Conservation (phyloP, 768 basidiomycete genomes). For the Lyophyllum decastes region DNA sequence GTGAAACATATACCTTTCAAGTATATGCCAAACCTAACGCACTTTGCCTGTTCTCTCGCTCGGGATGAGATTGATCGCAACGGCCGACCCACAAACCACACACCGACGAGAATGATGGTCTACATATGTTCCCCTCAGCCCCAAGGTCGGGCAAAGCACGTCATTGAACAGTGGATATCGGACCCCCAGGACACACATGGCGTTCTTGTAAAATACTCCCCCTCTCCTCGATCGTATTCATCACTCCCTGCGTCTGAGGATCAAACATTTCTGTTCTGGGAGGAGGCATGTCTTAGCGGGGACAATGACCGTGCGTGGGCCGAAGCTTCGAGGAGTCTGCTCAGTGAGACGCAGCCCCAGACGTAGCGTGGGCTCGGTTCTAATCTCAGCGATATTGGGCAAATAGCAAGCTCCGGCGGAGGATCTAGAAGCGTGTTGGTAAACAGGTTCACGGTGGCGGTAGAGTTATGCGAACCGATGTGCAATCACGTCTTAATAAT, state of each 20-base stretch:
- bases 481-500: background rate
- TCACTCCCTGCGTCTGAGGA: background rate
- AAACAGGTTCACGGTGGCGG: background rate
- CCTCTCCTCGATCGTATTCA: background rate
- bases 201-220: background rate
- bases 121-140: background rate
- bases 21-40: conserved; percentile 30
- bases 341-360: no score
- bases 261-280: conserved; percentile 14
- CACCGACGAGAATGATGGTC: conserved; percentile 13
- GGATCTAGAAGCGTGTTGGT: background rate
- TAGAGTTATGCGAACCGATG: background rate
- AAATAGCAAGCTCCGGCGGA: no score
- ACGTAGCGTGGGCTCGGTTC: no score
- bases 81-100: background rate
- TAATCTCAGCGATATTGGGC: no score
- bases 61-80: background rate
- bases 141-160: background rate
- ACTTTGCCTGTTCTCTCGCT: conserved; percentile 32
- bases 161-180: conserved; percentile 23
- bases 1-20: conserved; percentile 31
- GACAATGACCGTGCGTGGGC: conserved; percentile 12
- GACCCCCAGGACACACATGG: conserved; percentile 1
- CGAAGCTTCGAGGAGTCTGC: background rate
- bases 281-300: conserved; percentile 22